These are phyloP conservation scores for Canavalia gladiata DNA, from an alignment of 306 rosid genomes.

Conservation along the genomic window DNA sequence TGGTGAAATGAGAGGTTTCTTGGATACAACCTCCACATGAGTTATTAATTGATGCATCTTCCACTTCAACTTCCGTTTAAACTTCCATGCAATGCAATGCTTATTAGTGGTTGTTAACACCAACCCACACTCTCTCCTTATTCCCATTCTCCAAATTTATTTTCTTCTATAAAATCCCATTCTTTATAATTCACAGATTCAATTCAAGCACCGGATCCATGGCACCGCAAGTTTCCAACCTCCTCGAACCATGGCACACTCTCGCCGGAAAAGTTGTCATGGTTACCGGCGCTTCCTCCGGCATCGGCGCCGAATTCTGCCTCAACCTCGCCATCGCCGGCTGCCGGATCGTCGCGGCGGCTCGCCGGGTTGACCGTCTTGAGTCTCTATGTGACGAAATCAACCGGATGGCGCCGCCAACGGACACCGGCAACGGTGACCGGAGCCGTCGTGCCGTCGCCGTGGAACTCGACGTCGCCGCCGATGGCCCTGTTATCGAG, in stretches of 20 bases:
- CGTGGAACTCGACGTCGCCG: constrained; percentile 72
- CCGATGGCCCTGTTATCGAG: constrained; percentile 60
- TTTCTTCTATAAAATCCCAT: no score
- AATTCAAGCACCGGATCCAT: constrained; percentile 21
- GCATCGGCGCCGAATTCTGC: constrained; percentile 77
- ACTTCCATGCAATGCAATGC: neutral
- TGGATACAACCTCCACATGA: no score
- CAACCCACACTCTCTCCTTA: neutral
- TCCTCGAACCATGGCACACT: constrained; percentile 65
- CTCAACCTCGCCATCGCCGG: constrained; percentile 76
- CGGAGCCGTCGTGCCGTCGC: constrained; percentile 58
- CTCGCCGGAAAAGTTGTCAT: constrained; percentile 76
- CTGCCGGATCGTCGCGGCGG: constrained; percentile 69
- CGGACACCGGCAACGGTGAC: neutral
- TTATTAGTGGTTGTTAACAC: neutral
- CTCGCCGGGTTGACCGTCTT: constrained; percentile 79
- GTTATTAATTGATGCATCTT: neutral
- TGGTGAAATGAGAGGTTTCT: no score
- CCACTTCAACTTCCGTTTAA: neutral
- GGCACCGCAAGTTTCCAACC: constrained; percentile 45
- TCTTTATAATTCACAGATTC: neutral
- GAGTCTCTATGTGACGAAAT: constrained; percentile 66
- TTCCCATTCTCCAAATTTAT: neutral
- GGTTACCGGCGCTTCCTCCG: constrained; percentile 93
- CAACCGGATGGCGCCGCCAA: constrained; percentile 44